A percentile compares a stretch with the other conserved stretches of the same genome.
Conservation (phyloP, 495 filamentous ascomycete genomes). For the Podospora comata region DNA sequence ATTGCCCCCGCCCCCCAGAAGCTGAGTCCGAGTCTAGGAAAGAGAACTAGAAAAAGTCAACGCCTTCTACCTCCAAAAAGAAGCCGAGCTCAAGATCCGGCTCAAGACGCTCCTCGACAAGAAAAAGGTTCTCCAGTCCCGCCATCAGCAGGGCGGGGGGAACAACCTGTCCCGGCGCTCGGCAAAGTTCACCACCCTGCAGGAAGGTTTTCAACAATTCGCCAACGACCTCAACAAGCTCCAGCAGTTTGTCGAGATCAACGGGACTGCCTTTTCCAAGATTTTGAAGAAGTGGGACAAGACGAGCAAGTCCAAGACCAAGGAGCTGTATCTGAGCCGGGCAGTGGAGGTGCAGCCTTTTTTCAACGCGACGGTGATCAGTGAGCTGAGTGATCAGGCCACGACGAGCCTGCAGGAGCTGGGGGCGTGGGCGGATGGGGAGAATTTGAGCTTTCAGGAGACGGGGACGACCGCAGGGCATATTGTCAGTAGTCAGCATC, state of each 20-base stretch:
- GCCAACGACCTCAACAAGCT: constrained; percentile 94
- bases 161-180: constrained; percentile 64
- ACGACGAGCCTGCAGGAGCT: constrained; percentile 89
- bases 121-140: constrained; percentile 80
- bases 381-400: constrained; percentile 92
- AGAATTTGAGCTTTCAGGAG: constrained; percentile 73
- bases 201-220: constrained; percentile 96
- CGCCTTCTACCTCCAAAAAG: constrained; percentile 94
- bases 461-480: constrained; percentile 37
- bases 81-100: constrained; percentile 94
- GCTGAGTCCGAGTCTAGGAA: constrained; percentile 55
- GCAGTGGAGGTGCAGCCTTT: constrained; percentile 97
- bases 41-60: constrained; percentile 98
- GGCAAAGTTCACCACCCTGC: constrained; percentile 84
- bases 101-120: constrained; percentile 90
- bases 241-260: constrained; percentile 97
- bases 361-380: constrained; percentile 95
- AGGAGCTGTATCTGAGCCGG: constrained; percentile 91
- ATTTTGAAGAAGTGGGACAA: constrained; percentile 99
- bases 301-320: constrained; percentile 97
- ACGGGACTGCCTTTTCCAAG: constrained; percentile 95
- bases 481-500: constrained; percentile 57
- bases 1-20: constrained; percentile 21
- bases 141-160: constrained; percentile 34
- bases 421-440: constrained; percentile 94